Evolutionary conservation across 768 basidiomycete genomes (phyloP), one percentile per base, ranked within the genome.

Genomic region (Naganishia antarctica): DNA sequence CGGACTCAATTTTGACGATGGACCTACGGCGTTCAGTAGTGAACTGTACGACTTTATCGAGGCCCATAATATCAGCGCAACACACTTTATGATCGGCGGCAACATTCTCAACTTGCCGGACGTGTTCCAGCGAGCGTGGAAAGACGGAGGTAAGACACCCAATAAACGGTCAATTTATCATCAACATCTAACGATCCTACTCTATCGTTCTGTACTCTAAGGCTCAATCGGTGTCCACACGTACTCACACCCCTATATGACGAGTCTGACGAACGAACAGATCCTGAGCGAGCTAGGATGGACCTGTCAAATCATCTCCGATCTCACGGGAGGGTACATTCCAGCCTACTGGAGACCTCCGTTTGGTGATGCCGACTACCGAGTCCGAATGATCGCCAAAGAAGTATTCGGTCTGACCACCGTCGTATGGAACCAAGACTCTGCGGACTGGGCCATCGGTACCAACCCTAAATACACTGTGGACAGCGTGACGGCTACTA

Each of bases 61-160:
- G 64, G 60, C 79, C n/a, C 82, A 92, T 63, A 84, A 86, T 65
- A 68, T 70, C 37, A 66, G 71, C n/a, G 86, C 85, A 3, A 93
- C 91, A 4, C 90, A 93, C 74, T 94, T 93, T 76, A 84, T 91
- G 81, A 93, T 96, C 68, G 92, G 92, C 18, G 73, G 82, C 34
- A 88, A 91, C 73, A 87, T 92, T 64, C 70, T 88, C 28, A 57
- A 73, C 44, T 80, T 87, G 71, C 83, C 85, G 4, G 72, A 80
- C 9, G 70, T 81, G 48, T 90, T 91, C 76, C 67, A 79, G 63
- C 71, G 73, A 11, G 85, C 85, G 0, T 84, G 84, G 71, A 72
- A 74, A 2, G 70, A 59, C 3, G 73, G 72, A 16, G 75, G 53
- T 23, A 12, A 25, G 53, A n/a, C n/a, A n/a, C n/a, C n/a, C n/a